Conservation (phyloP, 345 rosid genomes). For the Linum usitatissimum region DNA sequence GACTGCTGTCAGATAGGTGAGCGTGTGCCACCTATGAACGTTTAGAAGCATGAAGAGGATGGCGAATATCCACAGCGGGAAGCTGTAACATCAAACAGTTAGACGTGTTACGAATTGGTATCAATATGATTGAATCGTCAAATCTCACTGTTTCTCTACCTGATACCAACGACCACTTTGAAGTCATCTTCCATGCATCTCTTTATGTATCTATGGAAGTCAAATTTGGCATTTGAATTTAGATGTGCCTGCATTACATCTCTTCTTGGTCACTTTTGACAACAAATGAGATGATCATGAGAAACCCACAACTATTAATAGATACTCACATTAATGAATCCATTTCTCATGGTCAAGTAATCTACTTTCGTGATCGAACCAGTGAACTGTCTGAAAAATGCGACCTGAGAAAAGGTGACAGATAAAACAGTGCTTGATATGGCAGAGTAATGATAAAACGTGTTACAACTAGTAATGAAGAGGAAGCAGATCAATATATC, state of each 20-base stretch:
- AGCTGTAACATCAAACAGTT: slow-evolving; percentile 18
- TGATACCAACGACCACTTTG: slow-evolving; percentile 51
- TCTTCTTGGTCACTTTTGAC: neutral
- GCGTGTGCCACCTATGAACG: slow-evolving; percentile 41
- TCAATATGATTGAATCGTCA: neutral
- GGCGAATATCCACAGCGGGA: slow-evolving; percentile 41
- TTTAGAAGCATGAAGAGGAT: slow-evolving; percentile 38
- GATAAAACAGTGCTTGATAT: neutral
- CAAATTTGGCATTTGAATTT: slow-evolving; percentile 33
- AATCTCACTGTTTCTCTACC: slow-evolving; percentile 14
- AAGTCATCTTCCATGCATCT: slow-evolving; percentile 60
- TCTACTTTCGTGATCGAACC: neutral
- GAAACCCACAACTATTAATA: neutral
- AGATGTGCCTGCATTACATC: slow-evolving; percentile 37
- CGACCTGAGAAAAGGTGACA: neutral
- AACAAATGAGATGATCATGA: neutral
- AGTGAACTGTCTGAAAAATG: neutral
- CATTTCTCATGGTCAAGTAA: slow-evolving; percentile 6
- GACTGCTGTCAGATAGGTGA: slow-evolving; percentile 32
- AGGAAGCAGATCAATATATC: neutral
- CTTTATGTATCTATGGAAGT: slow-evolving; percentile 52
- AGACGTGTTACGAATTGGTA: neutral
- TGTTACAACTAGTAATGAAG: neutral
- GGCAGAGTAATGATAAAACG: neutral
- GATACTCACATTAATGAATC: slow-evolving; percentile 1